A percentile compares a stretch with the other conserved stretches of the same genome.
These are phyloP conservation scores for Parmelia sp. DNA, from an alignment of 495 filamentous ascomycete species.

Conservation along the genomic window DNA sequence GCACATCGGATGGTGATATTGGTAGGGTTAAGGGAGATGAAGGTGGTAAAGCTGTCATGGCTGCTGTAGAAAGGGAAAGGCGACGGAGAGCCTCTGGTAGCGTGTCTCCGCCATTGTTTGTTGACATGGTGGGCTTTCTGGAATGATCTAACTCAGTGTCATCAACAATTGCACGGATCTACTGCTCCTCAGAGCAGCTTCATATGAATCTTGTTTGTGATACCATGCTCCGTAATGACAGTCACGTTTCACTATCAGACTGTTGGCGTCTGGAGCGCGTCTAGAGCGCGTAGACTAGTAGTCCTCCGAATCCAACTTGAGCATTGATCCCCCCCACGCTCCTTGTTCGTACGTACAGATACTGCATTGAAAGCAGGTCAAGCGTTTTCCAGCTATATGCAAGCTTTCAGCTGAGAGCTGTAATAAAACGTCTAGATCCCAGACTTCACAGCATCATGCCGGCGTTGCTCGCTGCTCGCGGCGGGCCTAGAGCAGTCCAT, in stretches of 20 bases:
- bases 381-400: too few relatives aligned
- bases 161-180: neutral
- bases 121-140: constrained; percentile 18
- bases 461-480: neutral
- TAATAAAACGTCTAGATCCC: neutral
- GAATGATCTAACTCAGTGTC: constrained; percentile 3
- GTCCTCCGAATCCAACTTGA: too few relatives aligned
- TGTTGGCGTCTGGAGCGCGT: constrained; percentile 5
- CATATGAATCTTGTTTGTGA: neutral
- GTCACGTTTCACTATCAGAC: too few relatives aligned
- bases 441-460: neutral
- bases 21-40: constrained; percentile 34
- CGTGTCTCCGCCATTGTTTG: constrained; percentile 27
- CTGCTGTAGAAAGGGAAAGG: constrained; percentile 41
- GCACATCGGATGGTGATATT: constrained; percentile 26
- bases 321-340: too few relatives aligned
- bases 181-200: constrained; percentile 8
- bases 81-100: constrained; percentile 41
- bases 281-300: neutral
- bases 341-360: too few relatives aligned
- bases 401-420: neutral
- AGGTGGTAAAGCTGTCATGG: constrained; percentile 39
- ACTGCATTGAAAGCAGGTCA: too few relatives aligned
- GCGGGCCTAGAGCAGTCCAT: neutral
- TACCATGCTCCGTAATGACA: neutral